Evolutionary conservation across 2,329 filamentous ascomycete species (phyloP), one percentile per base, ranked within the genome.

Genomic region (Xylaria polymorpha): DNA sequence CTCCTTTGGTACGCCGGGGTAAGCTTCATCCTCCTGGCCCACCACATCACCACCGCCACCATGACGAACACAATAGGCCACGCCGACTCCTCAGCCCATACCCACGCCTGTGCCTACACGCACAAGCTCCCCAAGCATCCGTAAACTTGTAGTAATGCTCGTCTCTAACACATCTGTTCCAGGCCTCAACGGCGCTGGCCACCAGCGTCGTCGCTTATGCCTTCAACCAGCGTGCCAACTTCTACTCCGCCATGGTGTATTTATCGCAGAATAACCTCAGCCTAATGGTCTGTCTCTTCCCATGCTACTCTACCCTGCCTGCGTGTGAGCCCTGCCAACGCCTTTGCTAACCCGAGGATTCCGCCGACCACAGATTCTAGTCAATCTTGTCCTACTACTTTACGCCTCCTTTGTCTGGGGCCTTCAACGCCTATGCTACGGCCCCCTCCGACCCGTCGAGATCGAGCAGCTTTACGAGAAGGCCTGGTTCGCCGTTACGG

Each of bases 161-260:
- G 53, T 39, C 4, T 12, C 53, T 56, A 39, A 56, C 22, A 20
- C 22, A 59, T 61, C 7, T 12, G 14, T 29, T 12, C 51, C 65
- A 75, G 67, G 87, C 89, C 81, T 98, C 95, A 64, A 90, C 92
- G 80, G 91, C 90, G 82, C 90, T 97, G 79, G 95, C 95, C 76
- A 91, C 89, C 73, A 89, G 90, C 76, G 94, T 97, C 68, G 87
- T 98, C 69, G 83, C 97, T 67, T 96, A 94, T 79, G 95, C 96
- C 71, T 95, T 98, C 82, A 92, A 96, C 78, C 93, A 98, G 83
- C 90, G 96, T 73, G 91, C 96, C 72, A 99, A 99, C 83, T 99
- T 98, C 86, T 99, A 99, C 84, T 97, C 95, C 64, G 94, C 96
- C 74, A 96, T 94, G 83, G 96, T 99, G 58, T 97, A 98, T 82